These are phyloP conservation scores for Rauvolfia tetraphylla DNA, from an alignment of 257 asterid genomes.

Conservation along the genomic window DNA sequence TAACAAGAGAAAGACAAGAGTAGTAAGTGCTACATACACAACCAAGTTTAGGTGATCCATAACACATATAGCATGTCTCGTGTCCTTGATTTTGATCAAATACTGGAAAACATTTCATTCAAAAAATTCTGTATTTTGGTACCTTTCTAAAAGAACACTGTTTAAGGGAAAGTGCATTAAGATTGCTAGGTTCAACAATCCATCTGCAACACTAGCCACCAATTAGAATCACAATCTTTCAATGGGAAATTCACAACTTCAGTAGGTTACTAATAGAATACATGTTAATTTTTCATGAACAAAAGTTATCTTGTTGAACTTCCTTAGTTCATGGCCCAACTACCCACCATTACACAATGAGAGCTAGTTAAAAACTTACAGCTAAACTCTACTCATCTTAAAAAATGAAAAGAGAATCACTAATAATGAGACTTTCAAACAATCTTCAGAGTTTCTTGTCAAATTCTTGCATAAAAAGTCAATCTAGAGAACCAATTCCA, in stretches of 20 bases:
- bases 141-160: neutral
- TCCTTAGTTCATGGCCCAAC: neutral
- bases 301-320: neutral
- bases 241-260: neutral
- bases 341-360: neutral
- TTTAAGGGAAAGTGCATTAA: neutral
- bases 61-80: neutral
- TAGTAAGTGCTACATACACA: conserved; percentile 1
- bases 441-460: neutral
- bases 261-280: neutral
- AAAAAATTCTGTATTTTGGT: neutral
- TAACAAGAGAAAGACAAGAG: conserved; percentile 23
- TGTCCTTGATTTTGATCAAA: neutral
- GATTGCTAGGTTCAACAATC: neutral
- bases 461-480: neutral
- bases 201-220: neutral
- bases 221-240: neutral
- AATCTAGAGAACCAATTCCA: neutral
- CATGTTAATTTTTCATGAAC: neutral
- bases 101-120: neutral
- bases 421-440: neutral
- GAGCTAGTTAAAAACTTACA: neutral
- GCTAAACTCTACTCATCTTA: neutral
- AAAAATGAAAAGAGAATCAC: neutral
- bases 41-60: neutral